Evolutionary conservation across 768 basidiomycete species (phyloP).

Genomic region (Rhodotorula diobovata): DNA sequence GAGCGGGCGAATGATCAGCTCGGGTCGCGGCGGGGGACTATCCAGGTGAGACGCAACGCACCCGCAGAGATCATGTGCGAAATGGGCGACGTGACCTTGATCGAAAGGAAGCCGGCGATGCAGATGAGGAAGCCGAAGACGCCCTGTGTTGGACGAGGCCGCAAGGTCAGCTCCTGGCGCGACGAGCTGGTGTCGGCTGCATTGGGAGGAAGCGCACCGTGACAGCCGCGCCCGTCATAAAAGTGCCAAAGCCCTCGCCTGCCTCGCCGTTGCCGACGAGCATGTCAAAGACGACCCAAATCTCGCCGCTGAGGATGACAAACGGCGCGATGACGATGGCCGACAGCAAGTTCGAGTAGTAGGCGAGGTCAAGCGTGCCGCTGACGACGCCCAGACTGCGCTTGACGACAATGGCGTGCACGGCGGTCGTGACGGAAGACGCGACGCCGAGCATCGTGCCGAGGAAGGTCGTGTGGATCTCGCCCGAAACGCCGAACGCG

Average conservation of each 20-base stretch:
- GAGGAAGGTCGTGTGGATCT: conserved; percentile 55
- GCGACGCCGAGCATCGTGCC: conserved; percentile 78
- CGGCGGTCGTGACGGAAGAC: conserved; percentile 77
- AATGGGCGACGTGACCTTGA: conserved; percentile 95
- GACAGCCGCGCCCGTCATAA: conserved; percentile 43
- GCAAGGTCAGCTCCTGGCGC: neutral
- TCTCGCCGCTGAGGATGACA: conserved; percentile 70
- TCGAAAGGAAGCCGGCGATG: conserved; percentile 83
- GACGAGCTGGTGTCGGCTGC: too few species aligned
- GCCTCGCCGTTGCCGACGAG: conserved; percentile 52
- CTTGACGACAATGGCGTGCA: conserved; percentile 93
- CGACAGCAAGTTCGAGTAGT: conserved; percentile 85
- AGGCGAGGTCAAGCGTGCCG: conserved; percentile 76
- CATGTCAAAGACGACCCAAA: conserved; percentile 60
- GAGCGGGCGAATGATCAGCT: neutral
- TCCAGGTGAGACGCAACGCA: neutral
- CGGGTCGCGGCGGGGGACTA: accelerated
- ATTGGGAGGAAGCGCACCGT: conserved; percentile 39
- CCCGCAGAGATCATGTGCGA: conserved; percentile 91
- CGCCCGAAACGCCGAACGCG: conserved; percentile 54
- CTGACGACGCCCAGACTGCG: conserved; percentile 71
- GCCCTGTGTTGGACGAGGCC: conserved; percentile 54
- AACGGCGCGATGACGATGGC: conserved; percentile 68
- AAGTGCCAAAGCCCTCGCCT: conserved; percentile 37
- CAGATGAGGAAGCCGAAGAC: conserved; percentile 88